Evolutionary conservation across 1,284 basidiomycete species (phyloP).

Genomic region (Coniferiporia weirii): DNA sequence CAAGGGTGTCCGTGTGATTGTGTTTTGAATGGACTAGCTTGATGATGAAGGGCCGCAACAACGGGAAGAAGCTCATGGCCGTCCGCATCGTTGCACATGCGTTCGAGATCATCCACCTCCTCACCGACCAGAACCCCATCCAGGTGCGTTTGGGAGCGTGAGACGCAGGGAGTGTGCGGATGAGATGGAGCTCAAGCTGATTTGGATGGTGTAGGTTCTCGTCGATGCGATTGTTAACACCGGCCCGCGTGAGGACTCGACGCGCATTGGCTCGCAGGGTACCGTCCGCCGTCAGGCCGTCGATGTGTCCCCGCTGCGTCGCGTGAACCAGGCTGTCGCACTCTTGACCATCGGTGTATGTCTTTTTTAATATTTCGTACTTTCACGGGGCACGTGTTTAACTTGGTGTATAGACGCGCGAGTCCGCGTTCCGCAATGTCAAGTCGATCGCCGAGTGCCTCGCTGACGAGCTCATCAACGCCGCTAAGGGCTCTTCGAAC

Average conservation of each 20-base stretch:
- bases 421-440: constrained; percentile 99
- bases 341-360: constrained; percentile 94
- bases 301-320: constrained; percentile 96
- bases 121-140: constrained; percentile 99
- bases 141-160: constrained; percentile 55
- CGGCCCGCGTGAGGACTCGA: constrained; percentile 99
- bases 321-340: constrained; percentile 97
- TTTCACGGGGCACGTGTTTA: background rate
- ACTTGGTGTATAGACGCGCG: constrained; percentile 69
- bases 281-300: constrained; percentile 99
- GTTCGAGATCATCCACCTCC: constrained; percentile 99
- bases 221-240: constrained; percentile 99
- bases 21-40: constrained; percentile 44
- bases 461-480: constrained; percentile 99
- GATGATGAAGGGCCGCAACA: constrained; percentile 99
- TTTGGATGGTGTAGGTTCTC: constrained; percentile 46
- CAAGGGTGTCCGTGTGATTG: background rate
- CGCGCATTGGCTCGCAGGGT: constrained; percentile 99
- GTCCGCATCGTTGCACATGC: constrained; percentile 99
- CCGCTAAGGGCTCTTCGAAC: constrained; percentile 99
- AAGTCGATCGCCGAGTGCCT: constrained; percentile 99
- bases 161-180: background rate
- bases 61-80: constrained; percentile 99
- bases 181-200: background rate
- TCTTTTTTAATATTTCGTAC: constrained; percentile 2